A percentile compares a stretch with the other conserved stretches of the same genome.
These are phyloP conservation scores for Fonsecaea erecta DNA, from an alignment of 2,329 filamentous ascomycete genomes.

Conservation along the genomic window DNA sequence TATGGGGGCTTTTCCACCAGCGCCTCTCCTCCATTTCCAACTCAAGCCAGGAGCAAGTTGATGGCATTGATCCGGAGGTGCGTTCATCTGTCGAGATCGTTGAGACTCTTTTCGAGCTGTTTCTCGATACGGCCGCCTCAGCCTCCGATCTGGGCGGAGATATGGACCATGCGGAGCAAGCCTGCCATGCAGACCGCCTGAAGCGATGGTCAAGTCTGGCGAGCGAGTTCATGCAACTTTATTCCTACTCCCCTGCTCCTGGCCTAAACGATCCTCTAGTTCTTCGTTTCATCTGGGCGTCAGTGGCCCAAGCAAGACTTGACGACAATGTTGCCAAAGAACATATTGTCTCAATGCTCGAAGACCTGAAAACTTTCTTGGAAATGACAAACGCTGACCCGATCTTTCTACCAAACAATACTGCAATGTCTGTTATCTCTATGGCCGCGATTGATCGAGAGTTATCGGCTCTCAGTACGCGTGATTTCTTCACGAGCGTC, in stretches of 20 bases:
- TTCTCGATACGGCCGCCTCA: constrained; percentile 68
- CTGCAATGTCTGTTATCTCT: constrained; percentile 85
- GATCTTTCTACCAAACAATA: constrained; percentile 77
- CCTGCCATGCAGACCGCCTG: constrained; percentile 62
- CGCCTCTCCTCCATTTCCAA: constrained; percentile 35
- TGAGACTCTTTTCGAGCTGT: constrained; percentile 68
- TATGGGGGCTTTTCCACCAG: constrained; percentile 50
- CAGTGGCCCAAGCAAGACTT: constrained; percentile 65
- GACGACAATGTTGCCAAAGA: constrained; percentile 61
- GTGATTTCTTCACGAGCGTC: constrained; percentile 91
- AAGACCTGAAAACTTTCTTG: constrained; percentile 64
- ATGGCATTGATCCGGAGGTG: constrained; percentile 3
- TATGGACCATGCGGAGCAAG: constrained; percentile 56
- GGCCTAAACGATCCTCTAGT: constrained; percentile 50
- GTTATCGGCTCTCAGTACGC: constrained; percentile 88
- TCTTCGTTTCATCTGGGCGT: constrained; percentile 69
- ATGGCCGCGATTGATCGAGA: constrained; percentile 83
- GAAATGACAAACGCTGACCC: constrained; percentile 53
- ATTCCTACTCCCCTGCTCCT: constrained; percentile 40
- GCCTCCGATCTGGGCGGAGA: constrained; percentile 65
- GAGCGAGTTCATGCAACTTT: constrained; percentile 56
- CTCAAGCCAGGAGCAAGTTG: not conserved
- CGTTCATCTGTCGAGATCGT: constrained; percentile 40
- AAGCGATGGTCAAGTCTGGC: constrained; percentile 65
- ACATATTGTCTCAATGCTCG: constrained; percentile 65